Evolutionary conservation across 2,329 filamentous ascomycete genomes (phyloP).

Genomic region (Aspergillus fijiensis): DNA sequence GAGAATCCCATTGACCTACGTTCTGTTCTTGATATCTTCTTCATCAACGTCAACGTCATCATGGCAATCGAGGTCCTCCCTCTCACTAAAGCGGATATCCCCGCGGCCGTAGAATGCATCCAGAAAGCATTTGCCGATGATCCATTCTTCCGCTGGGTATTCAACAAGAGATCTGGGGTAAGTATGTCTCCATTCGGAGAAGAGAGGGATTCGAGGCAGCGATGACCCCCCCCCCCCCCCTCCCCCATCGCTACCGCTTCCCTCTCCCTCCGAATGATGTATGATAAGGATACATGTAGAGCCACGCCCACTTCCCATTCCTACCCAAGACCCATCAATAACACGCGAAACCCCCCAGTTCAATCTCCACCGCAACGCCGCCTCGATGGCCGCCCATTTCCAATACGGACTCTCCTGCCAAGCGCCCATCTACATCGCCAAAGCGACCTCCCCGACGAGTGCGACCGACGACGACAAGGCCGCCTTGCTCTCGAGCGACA

Average conservation of each 20-base stretch:
- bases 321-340: background rate
- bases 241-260: background rate
- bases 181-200: conserved; percentile 20
- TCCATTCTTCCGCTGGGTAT: conserved; percentile 67
- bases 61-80: conserved; percentile 58
- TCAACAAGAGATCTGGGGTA: conserved; percentile 58
- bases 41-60: background rate
- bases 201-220: background rate
- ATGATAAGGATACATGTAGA: conserved; percentile 13
- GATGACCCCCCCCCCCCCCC: background rate
- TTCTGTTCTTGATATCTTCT: conserved; percentile 5
- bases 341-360: conserved; percentile 47
- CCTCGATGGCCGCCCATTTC: conserved; percentile 65
- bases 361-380: conserved; percentile 59
- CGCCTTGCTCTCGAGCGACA: background rate
- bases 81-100: conserved; percentile 60
- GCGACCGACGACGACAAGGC: conserved; percentile 46
- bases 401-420: conserved; percentile 59
- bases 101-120: conserved; percentile 63
- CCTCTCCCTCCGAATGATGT: conserved; percentile 1
- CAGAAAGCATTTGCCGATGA: conserved; percentile 66
- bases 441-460: conserved; percentile 53
- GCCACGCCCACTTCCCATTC: background rate
- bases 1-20: conserved; percentile 7
- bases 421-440: conserved; percentile 66